Evolutionary conservation across 495 filamentous ascomycete species (phyloP).

Genomic region (Aspergillus affinis): DNA sequence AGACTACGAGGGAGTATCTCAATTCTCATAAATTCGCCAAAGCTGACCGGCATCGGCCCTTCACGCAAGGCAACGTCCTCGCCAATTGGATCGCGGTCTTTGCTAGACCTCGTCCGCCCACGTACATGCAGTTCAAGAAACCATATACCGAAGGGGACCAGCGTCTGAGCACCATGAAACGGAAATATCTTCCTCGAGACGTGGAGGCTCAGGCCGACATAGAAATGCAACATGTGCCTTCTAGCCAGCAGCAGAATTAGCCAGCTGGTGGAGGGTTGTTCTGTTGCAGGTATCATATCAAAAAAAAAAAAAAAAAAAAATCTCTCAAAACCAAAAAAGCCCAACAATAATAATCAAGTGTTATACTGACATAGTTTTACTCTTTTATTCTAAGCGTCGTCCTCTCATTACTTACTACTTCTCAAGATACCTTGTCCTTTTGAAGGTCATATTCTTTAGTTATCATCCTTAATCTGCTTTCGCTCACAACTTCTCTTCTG

Average conservation of each 20-base stretch:
- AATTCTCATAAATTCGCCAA: slow-evolving; percentile 93
- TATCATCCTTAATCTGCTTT: neutral
- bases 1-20: slow-evolving; percentile 94
- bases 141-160: slow-evolving; percentile 79
- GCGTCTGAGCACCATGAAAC: slow-evolving; percentile 65
- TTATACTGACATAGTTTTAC: neutral
- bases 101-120: slow-evolving; percentile 79
- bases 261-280: slow-evolving; percentile 2
- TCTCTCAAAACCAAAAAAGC: too few relatives aligned
- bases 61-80: slow-evolving; percentile 72
- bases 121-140: slow-evolving; percentile 84
- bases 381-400: slow-evolving; percentile 7
- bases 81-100: slow-evolving; percentile 83
- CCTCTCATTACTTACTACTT: slow-evolving; percentile 4
- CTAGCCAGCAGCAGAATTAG: slow-evolving; percentile 21
- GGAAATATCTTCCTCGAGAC: slow-evolving; percentile 51
- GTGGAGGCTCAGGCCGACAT: slow-evolving; percentile 55
- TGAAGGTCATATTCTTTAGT: neutral
- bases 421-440: neutral
- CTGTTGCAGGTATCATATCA: neutral
- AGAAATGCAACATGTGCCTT: slow-evolving; percentile 59
- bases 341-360: neutral
- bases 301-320: neutral
- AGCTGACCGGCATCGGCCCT: slow-evolving; percentile 87
- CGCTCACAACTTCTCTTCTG: neutral